phyloP scores from a whole-genome alignment of 768 basidiomycete species.

The Tricholoma terreum region DNA sequence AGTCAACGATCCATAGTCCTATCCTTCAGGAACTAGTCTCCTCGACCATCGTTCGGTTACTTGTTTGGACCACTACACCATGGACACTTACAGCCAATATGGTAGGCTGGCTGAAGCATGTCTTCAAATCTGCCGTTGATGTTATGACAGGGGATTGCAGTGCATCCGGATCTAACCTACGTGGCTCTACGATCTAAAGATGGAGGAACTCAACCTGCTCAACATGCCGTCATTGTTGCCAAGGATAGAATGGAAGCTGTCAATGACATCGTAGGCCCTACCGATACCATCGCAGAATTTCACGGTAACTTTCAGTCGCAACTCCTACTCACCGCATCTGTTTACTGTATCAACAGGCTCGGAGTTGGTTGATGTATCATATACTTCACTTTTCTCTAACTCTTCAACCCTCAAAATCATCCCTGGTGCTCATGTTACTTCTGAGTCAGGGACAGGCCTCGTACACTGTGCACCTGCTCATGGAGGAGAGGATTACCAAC shows the following conservation, averaged over 20 bases:
- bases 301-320: constrained; percentile 27
- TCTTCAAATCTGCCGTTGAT: not conserved
- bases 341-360: constrained; percentile 34
- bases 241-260: constrained; percentile 46
- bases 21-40: constrained; percentile 32
- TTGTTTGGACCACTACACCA: constrained; percentile 97
- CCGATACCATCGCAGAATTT: constrained; percentile 35
- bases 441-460: constrained; percentile 89
- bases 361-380: constrained; percentile 57
- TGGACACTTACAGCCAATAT: constrained; percentile 97
- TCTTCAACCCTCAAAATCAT: constrained; percentile 48
- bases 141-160: constrained; percentile 74
- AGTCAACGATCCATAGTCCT: constrained; percentile 15
- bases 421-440: constrained; percentile 72
- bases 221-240: constrained; percentile 43
- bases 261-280: constrained; percentile 31
- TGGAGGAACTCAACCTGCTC: constrained; percentile 15
- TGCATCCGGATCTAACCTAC: constrained; percentile 73
- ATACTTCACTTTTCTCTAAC: constrained; percentile 58
- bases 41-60: constrained; percentile 42
- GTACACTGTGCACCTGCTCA: constrained; percentile 97
- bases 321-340: not conserved
- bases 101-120: constrained; percentile 41
- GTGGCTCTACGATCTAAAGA: constrained; percentile 37
- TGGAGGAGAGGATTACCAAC: constrained; percentile 86